A percentile compares a stretch with the other conserved stretches of the same genome.
These are phyloP conservation scores for Fallopia convolvulus DNA, from an alignment of 148 eudicot species.

Conservation along the genomic window DNA sequence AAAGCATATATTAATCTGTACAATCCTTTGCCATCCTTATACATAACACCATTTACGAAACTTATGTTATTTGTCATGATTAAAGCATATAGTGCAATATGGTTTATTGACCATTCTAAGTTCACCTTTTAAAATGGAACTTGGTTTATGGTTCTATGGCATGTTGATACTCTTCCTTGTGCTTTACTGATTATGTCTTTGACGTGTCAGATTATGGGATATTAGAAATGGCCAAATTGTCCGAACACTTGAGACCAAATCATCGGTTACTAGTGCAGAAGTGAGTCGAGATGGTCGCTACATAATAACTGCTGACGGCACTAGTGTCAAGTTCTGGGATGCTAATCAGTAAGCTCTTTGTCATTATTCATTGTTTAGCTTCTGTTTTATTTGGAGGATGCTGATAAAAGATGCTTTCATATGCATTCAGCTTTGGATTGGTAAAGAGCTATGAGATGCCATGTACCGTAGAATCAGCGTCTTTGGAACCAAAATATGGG, in stretches of 20 bases:
- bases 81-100: no score
- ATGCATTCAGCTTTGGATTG: conserved; percentile 63
- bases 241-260: conserved; percentile 76
- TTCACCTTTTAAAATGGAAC: neutral
- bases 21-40: no score
- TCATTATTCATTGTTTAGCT: conserved; percentile 1
- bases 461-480: conserved; percentile 81
- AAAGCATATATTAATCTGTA: no score
- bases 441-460: conserved; percentile 88
- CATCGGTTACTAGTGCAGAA: conserved; percentile 83
- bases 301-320: conserved; percentile 86
- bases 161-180: neutral
- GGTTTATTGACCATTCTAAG: neutral
- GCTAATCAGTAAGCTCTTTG: conserved; percentile 60
- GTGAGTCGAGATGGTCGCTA: conserved; percentile 92
- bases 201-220: conserved; percentile 63
- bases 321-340: conserved; percentile 87
- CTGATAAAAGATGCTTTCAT: neutral
- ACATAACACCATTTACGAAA: no score
- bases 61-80: no score
- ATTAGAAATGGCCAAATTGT: conserved; percentile 72
- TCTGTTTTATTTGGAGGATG: neutral
- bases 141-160: neutral
- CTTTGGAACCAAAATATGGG: conserved; percentile 82
- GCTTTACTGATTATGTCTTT: neutral